A percentile compares a stretch with the other conserved stretches of the same genome.
phyloP scores from a whole-genome alignment of 306 rosid genomes.

The Acacia melanoxylon region DNA sequence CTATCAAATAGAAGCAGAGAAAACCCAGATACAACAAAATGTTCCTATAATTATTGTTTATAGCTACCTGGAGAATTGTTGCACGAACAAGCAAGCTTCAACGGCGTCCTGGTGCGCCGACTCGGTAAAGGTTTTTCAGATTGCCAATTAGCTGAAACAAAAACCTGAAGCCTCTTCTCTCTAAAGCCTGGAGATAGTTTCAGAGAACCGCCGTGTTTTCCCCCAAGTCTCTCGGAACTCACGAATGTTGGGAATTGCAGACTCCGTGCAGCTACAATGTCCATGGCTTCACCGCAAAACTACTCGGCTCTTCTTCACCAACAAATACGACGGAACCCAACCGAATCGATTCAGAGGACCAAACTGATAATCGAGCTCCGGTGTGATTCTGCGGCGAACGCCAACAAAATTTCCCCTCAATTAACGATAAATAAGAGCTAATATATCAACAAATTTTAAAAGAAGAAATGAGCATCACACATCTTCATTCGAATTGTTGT shows the following conservation, averaged over 20 bases:
- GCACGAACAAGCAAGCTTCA: constrained; percentile 46
- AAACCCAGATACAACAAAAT: not conserved
- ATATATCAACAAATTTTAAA: not conserved
- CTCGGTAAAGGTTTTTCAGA: constrained; percentile 18
- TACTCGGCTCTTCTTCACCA: not conserved
- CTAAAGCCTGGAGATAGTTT: constrained; percentile 33
- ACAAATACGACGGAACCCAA: not conserved
- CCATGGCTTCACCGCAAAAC: constrained; percentile 44
- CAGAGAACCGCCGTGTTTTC: constrained; percentile 38
- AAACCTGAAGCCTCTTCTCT: constrained; percentile 40
- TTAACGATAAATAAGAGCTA: not conserved
- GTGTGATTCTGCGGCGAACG: not conserved
- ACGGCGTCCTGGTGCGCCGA: constrained; percentile 29
- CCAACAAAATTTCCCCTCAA: not conserved
- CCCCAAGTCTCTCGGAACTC: constrained; percentile 36
- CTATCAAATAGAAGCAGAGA: not conserved
- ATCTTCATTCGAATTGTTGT: not conserved
- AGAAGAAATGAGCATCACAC: not conserved
- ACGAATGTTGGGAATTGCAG: constrained; percentile 43
- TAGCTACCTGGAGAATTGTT: constrained; percentile 59
- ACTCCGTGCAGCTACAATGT: constrained; percentile 42
- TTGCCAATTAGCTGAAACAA: constrained; percentile 42
- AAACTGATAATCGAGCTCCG: not conserved
- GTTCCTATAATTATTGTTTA: not conserved
- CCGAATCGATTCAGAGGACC: not conserved